Evolutionary conservation across 495 filamentous ascomycete species (phyloP).

Genomic region (Venustampulla echinocandica): DNA sequence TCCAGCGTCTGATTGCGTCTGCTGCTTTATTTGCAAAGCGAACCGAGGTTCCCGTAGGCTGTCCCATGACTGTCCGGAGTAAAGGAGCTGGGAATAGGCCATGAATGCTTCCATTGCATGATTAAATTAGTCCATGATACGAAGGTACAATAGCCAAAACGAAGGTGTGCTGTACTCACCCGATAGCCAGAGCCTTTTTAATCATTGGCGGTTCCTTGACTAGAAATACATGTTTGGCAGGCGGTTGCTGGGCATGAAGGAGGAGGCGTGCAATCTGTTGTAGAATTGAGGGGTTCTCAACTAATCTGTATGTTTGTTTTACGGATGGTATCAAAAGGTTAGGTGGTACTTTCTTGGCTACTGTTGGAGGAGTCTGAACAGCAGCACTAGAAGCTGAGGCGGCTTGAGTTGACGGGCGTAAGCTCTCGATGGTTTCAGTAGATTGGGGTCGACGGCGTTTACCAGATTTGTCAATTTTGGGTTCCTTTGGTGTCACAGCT

Average conservation of each 20-base stretch:
- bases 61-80: constrained; percentile 78
- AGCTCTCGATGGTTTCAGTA: constrained; percentile 23
- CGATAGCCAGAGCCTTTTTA: constrained; percentile 81
- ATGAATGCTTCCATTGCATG: constrained; percentile 46
- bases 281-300: constrained; percentile 61
- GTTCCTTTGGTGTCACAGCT: constrained; percentile 39
- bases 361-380: constrained; percentile 24
- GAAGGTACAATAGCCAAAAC: background rate
- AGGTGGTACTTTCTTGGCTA: constrained; percentile 27
- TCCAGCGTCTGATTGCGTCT: constrained; percentile 73
- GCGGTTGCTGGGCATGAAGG: constrained; percentile 49
- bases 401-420: constrained; percentile 18
- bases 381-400: constrained; percentile 24
- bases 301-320: constrained; percentile 54
- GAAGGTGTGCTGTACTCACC: constrained; percentile 23
- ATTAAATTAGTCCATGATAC: background rate
- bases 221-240: constrained; percentile 62
- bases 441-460: constrained; percentile 30
- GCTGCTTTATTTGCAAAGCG: constrained; percentile 86
- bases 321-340: constrained; percentile 67
- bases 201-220: constrained; percentile 60
- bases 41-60: constrained; percentile 90
- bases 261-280: constrained; percentile 61
- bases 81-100: constrained; percentile 85
- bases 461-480: constrained; percentile 22